These are phyloP conservation scores for Butyriboletus appendiculatus DNA, from an alignment of 1,284 basidiomycete genomes.

Conservation along the genomic window DNA sequence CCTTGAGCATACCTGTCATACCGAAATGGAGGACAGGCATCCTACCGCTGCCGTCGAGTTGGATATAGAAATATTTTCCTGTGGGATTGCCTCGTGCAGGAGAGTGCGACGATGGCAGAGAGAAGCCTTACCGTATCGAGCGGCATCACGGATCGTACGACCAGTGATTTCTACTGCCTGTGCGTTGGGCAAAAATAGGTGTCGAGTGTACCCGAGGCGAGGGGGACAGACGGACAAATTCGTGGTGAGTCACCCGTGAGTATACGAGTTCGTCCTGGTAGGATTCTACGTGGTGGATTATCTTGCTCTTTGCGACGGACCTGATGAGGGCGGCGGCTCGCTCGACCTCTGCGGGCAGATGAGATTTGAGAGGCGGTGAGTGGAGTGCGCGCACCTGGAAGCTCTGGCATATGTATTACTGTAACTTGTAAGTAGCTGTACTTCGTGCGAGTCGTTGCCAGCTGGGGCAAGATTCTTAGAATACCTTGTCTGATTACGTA, in stretches of 20 bases:
- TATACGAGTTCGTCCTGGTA: constrained; percentile 73
- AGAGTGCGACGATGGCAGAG: not conserved
- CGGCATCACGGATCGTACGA: constrained; percentile 58
- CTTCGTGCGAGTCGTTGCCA: not conserved
- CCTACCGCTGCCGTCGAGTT: constrained; percentile 61
- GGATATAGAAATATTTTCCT: constrained; percentile 83
- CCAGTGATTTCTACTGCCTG: constrained; percentile 63
- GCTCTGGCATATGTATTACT: constrained; percentile 49
- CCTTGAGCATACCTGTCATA: constrained; percentile 84
- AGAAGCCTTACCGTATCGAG: constrained; percentile 55
- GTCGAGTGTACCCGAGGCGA: not conserved
- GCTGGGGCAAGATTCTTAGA: no score
- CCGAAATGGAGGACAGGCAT: constrained; percentile 79
- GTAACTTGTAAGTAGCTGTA: not conserved
- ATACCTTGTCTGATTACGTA: not conserved
- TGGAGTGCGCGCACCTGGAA: constrained; percentile 50
- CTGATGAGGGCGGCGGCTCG: constrained; percentile 63
- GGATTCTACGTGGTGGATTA: constrained; percentile 59
- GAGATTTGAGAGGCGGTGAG: not conserved
- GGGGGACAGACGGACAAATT: constrained; percentile 58
- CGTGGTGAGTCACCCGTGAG: constrained; percentile 53
- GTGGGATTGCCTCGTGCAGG: not conserved
- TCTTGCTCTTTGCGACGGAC: constrained; percentile 55
- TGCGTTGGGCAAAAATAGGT: constrained; percentile 2
- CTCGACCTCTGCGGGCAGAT: constrained; percentile 61